Evolutionary conservation across 2,329 filamentous ascomycete species (phyloP), one percentile per base, ranked within the genome.

Genomic region (Phialophora tarda): DNA sequence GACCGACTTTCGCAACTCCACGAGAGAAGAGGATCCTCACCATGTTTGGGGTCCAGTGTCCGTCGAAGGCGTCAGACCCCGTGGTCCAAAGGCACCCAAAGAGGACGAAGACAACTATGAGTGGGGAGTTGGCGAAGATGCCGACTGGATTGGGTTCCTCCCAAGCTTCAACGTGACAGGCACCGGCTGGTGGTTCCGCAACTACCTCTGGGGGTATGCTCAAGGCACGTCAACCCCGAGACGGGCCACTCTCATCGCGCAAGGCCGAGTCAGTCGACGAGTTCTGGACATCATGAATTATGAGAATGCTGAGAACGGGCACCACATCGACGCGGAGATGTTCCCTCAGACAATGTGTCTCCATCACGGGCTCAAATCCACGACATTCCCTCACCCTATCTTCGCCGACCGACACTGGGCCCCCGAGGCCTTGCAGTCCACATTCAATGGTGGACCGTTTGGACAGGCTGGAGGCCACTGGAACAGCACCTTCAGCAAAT

Each of bases 321-420:
- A 90, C 73, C 90, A 92, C 74, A 88, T 93, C 73, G 90, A 89
- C 65, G 91, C 90, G 0, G 91, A 94, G 75, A 93, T 94, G 90
- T 90, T 88, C 67, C 87, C 90, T 0, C 88, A 90, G 63, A 89
- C 89, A 0, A 85, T 89, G 28, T 87, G 90, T 0, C 82, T 94
- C 21, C 86, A 92, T 69, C 90, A 95, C 75, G 91, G 91, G 5
- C 82, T 93, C 57, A 94, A 94, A 79, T 88, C 89, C 4, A 89
- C 92, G 3, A 91, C 89, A 73, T 90, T 88, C 11, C 91, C 91
- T 11, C 91, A 93, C 77, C 91, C 91, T 1, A 86, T 93, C 55
- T 93, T 88, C 77, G 91, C 92, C 73, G 91, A 94, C 77, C 86
- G 90, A 67, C 85, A 89, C 58, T 93, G 90, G 90, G 65, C 73